A percentile compares a stretch with the other conserved stretches of the same genome.
Conservation (phyloP, 345 rosid genomes). For the Populus simonii region DNA sequence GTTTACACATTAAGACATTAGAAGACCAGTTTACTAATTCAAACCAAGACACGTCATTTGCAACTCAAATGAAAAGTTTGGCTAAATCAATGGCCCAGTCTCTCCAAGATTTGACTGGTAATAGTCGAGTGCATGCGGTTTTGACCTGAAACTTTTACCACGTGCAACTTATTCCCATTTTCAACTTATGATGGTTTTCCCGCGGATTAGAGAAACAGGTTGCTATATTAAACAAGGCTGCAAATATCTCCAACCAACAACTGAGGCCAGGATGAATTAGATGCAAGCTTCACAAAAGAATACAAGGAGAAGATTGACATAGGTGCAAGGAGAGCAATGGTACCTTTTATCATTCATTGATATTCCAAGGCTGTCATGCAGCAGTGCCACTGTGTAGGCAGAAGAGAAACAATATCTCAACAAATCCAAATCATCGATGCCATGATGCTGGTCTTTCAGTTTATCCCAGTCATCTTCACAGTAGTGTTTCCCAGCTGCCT, state of each 20-base stretch:
- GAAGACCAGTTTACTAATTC: background rate
- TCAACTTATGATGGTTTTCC: background rate
- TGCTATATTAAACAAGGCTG: background rate
- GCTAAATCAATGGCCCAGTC: background rate
- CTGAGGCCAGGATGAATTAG: background rate
- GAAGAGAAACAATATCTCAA: slow-evolving; percentile 50
- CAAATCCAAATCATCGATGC: slow-evolving; percentile 38
- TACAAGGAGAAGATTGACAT: background rate
- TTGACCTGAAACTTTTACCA: background rate
- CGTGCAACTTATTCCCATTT: background rate
- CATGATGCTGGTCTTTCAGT: slow-evolving; percentile 24
- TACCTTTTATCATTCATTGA: slow-evolving; percentile 39
- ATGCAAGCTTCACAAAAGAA: background rate
- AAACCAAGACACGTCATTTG: background rate
- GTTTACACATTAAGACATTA: background rate
- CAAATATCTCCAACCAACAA: background rate
- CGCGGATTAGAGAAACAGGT: background rate
- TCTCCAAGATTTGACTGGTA: background rate
- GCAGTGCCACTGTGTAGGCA: slow-evolving; percentile 37
- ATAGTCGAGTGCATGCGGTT: background rate
- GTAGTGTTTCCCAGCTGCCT: slow-evolving; percentile 37
- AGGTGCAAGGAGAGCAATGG: background rate
- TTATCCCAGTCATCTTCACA: slow-evolving; percentile 39
- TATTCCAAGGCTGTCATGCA: slow-evolving; percentile 45
- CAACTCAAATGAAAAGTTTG: background rate